These are phyloP conservation scores for Diaporthe sp. DNA, from an alignment of 2,329 filamentous ascomycete genomes.

Conservation along the genomic window DNA sequence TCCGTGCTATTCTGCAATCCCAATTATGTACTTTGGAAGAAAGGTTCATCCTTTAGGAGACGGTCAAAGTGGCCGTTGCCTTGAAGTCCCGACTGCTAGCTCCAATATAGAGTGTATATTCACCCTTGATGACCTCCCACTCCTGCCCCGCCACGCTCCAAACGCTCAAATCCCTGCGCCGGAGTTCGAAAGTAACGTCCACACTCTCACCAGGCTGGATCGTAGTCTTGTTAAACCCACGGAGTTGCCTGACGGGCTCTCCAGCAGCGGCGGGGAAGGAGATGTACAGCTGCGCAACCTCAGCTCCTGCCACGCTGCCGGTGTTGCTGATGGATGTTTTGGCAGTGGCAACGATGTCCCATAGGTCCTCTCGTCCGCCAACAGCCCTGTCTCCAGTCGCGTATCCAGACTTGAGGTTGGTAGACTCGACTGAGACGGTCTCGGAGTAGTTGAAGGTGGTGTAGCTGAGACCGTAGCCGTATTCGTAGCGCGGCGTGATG, in stretches of 20 bases:
- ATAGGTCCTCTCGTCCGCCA: conserved; percentile 63
- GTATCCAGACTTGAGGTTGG: conserved; percentile 49
- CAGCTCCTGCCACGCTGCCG: conserved; percentile 57
- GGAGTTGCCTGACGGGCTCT: conserved; percentile 69
- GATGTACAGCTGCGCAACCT: conserved; percentile 64
- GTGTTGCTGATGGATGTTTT: conserved; percentile 58
- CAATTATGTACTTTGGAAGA: background rate
- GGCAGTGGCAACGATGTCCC: conserved; percentile 59
- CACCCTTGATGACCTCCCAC: conserved; percentile 67
- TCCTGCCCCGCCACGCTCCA: conserved; percentile 74
- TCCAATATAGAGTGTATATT: conserved; percentile 61
- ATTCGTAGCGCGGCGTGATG: conserved; percentile 66
- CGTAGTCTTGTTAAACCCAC: conserved; percentile 74
- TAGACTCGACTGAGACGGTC: conserved; percentile 48
- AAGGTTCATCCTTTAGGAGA: background rate
- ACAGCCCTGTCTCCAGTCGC: conserved; percentile 56
- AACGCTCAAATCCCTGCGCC: conserved; percentile 74
- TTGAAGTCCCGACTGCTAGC: conserved; percentile 8
- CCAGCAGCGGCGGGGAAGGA: conserved; percentile 57
- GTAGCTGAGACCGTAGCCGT: conserved; percentile 70
- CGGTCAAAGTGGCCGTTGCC: background rate
- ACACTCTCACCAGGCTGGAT: conserved; percentile 60
- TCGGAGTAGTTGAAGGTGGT: conserved; percentile 58
- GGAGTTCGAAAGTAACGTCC: conserved; percentile 66
- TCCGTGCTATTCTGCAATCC: background rate